These are phyloP conservation scores for Apiotrichum gracile DNA, from an alignment of 1,284 basidiomycete species.

Conservation along the genomic window DNA sequence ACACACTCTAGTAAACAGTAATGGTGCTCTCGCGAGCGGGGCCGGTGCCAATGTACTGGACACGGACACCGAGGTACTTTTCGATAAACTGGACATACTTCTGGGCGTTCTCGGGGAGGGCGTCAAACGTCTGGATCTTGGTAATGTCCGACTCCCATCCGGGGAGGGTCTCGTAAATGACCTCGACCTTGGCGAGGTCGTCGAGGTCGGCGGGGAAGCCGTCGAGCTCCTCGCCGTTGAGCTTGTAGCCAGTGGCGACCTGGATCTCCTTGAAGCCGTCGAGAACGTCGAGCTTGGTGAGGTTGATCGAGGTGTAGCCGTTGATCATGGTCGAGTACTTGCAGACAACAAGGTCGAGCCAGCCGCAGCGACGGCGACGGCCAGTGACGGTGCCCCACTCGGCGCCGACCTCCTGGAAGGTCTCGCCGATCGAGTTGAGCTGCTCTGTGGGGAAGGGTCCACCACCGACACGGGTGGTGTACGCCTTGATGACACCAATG, in stretches of 20 bases:
- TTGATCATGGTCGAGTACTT: slow-evolving; percentile 91
- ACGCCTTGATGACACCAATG: slow-evolving; percentile 94
- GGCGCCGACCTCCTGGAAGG: slow-evolving; percentile 87
- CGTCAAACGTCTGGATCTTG: slow-evolving; percentile 59
- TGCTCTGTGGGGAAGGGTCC: slow-evolving; percentile 98
- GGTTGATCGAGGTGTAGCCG: slow-evolving; percentile 87
- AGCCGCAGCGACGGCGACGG: slow-evolving; percentile 84
- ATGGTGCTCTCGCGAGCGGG: slow-evolving; percentile 45
- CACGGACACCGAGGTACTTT: slow-evolving; percentile 65
- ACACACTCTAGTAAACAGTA: slow-evolving; percentile 14
- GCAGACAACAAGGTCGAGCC: slow-evolving; percentile 95
- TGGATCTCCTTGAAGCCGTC: slow-evolving; percentile 84
- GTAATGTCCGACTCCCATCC: slow-evolving; percentile 87
- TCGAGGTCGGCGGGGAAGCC: slow-evolving; percentile 94
- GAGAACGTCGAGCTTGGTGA: slow-evolving; percentile 93
- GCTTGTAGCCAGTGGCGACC: slow-evolving; percentile 72
- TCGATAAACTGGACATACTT: slow-evolving; percentile 88
- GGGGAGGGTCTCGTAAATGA: slow-evolving; percentile 82
- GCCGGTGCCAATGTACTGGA: slow-evolving; percentile 55
- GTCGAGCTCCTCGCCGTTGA: slow-evolving; percentile 69
- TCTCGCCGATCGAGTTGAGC: slow-evolving; percentile 75
- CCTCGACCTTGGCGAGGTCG: slow-evolving; percentile 70
- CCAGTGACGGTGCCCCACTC: slow-evolving; percentile 94
- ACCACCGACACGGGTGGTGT: slow-evolving; percentile 93
- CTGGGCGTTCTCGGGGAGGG: slow-evolving; percentile 78